Evolutionary conservation across 345 rosid genomes (phyloP), one percentile per base, ranked within the genome.

Genomic region (Melaleuca quinquenervia): DNA sequence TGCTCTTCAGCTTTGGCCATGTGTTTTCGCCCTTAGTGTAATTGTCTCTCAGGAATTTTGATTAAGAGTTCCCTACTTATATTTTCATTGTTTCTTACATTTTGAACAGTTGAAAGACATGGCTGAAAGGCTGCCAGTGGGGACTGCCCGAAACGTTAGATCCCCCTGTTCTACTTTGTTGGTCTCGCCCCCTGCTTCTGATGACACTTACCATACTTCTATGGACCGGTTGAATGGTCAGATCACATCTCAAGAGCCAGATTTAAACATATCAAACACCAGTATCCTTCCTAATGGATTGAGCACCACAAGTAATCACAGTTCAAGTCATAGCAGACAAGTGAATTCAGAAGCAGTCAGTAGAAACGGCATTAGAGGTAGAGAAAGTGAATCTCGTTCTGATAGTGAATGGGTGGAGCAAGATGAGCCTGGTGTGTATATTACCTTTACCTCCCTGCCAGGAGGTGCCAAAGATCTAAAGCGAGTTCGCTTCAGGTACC

Each of bases 401-500:
- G 99, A 94, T 44, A 89, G 87, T 87, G 99, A 98, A 87, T 94
- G 99, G 97, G 98, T 98, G 82, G 99, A 98, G 89, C 99, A 98
- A 92, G 98, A 95, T 85, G 98, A 98, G 89, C 97, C 96, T 53
- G 99, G 99, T 85, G 99, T 98, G 26, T 96, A 96, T 88, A 95
- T 98, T 53, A 98, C 99, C 83, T 95, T 98, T 62, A 95, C 95
- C 82, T 94, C 98, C 50, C 91, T 95, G 50, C 92, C 96, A 6
- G 99, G 98, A 51, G 98, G 98, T 85, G 93, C 87, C 83, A 96
- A 95, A 90, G 99, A 98, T 93, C 97, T 98, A 84, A 96, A 98
- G 91, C 95, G 99, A 82, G 99, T 98, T 75, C 99, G 99, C 87
- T 98, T 98, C 93, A 98, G 99, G 99, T 98, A 91, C 51, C 88